Conservation (phyloP, 1,284 basidiomycete genomes). For the Pseudozyma thailandica region DNA sequence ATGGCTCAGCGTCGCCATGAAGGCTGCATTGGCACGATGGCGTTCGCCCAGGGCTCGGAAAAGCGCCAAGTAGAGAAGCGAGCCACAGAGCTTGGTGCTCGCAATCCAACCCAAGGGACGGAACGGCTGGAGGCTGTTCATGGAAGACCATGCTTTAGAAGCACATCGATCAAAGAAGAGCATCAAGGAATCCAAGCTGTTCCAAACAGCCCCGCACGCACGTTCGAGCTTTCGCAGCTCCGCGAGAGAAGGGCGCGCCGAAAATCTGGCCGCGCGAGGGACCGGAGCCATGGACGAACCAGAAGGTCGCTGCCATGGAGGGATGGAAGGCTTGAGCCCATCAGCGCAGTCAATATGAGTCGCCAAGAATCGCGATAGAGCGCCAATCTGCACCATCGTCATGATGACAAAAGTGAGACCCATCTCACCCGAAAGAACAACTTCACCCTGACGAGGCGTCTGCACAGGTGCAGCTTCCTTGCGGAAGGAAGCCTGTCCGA, state of each 20-base stretch:
- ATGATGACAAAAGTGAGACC: constrained; percentile 60
- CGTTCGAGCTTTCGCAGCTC: constrained; percentile 55
- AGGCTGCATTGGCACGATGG: constrained; percentile 40
- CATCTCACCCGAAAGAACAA: constrained; percentile 61
- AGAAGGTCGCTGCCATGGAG: constrained; percentile 35
- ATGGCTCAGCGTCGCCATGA: constrained; percentile 46
- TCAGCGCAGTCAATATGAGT: constrained; percentile 51
- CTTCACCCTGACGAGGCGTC: constrained; percentile 13
- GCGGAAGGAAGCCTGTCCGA: constrained; percentile 43
- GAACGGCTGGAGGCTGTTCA: constrained; percentile 57
- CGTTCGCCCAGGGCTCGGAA: constrained; percentile 56
- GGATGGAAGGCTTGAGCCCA: constrained; percentile 31
- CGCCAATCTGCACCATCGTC: constrained; percentile 61
- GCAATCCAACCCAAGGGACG: constrained; percentile 56
- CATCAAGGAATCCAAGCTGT: constrained; percentile 58
- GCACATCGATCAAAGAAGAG: constrained; percentile 61
- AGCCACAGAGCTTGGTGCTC: constrained; percentile 52
- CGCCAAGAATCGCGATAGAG: constrained; percentile 54
- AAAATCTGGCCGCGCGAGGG: constrained; percentile 23
- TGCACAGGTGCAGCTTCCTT: constrained; percentile 14
- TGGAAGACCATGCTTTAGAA: constrained; percentile 48
- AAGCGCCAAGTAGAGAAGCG: constrained; percentile 51
- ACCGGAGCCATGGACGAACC: constrained; percentile 31
- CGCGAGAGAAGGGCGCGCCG: constrained; percentile 38
- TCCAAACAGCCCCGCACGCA: constrained; percentile 56